phyloP scores from a whole-genome alignment of 2,329 filamentous ascomycete genomes.

The Arachnomyces sp. region DNA sequence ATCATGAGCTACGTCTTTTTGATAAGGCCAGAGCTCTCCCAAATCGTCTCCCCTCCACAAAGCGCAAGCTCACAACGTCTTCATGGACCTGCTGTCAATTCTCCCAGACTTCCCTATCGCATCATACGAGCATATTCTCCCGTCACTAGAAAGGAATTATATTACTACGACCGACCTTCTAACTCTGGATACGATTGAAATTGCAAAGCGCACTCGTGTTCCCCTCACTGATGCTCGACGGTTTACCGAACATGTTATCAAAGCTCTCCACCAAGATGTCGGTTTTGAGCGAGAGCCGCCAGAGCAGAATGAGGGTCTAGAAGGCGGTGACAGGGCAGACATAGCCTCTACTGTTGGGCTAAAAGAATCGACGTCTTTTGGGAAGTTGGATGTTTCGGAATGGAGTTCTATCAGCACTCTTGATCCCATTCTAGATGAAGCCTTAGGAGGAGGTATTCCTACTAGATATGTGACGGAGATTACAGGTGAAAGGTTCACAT shows the following conservation, averaged over 20 bases:
- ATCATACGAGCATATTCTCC: slow-evolving; percentile 66
- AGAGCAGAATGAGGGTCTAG: slow-evolving; percentile 3
- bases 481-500: slow-evolving; percentile 69
- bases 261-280: slow-evolving; percentile 59
- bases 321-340: slow-evolving; percentile 12
- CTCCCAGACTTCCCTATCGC: slow-evolving; percentile 70
- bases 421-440: slow-evolving; percentile 62
- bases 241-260: slow-evolving; percentile 60
- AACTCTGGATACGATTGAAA: slow-evolving; percentile 70
- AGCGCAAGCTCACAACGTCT: not conserved
- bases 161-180: slow-evolving; percentile 79
- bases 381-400: slow-evolving; percentile 26
- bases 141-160: slow-evolving; percentile 67
- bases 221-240: slow-evolving; percentile 73
- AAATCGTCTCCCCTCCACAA: too few relatives aligned
- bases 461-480: slow-evolving; percentile 79
- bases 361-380: slow-evolving; percentile 17
- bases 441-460: slow-evolving; percentile 71
- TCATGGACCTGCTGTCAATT: slow-evolving; percentile 67
- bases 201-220: slow-evolving; percentile 77
- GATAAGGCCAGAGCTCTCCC: too few relatives aligned
- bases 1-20: too few relatives aligned
- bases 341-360: slow-evolving; percentile 16
- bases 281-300: slow-evolving; percentile 26
- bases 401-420: slow-evolving; percentile 70